Conservation (phyloP, 2,329 filamentous ascomycete genomes). For the Trichophyton simii region DNA sequence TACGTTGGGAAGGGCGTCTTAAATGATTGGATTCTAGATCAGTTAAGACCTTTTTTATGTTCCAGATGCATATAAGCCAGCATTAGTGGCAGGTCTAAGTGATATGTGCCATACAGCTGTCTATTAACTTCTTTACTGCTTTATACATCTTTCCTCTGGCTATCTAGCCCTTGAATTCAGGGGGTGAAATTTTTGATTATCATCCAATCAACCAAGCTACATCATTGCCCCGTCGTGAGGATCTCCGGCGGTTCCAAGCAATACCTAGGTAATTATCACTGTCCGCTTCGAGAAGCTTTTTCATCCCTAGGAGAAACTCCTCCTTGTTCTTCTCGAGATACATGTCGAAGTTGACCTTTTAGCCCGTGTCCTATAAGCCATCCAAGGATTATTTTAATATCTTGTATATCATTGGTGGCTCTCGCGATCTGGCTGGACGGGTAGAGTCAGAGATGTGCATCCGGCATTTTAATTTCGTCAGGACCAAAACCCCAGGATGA, state of each 20-base stretch:
- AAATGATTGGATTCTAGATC: conserved; percentile 1
- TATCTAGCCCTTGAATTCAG: not conserved
- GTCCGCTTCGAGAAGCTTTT: not conserved
- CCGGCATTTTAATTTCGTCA: conserved; percentile 12
- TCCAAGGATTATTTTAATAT: conserved; percentile 5
- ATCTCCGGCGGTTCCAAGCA: no score
- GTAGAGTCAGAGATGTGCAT: conserved; percentile 9
- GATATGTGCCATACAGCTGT: not conserved
- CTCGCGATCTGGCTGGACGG: conserved; percentile 5
- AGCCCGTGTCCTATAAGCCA: conserved; percentile 6
- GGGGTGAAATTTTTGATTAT: not conserved
- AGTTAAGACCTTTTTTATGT: not conserved
- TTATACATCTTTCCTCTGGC: not conserved
- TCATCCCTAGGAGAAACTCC: conserved; percentile 8
- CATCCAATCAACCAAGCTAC: no score
- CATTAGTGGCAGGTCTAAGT: not conserved
- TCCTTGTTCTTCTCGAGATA: conserved; percentile 10
- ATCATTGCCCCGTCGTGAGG: no score
- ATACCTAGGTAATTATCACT: no score
- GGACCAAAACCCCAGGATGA: conserved; percentile 6
- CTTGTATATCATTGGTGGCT: conserved; percentile 5
- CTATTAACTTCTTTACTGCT: not conserved
- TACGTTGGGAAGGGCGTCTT: not conserved
- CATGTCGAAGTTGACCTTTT: conserved; percentile 5
- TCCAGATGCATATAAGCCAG: conserved; percentile 1